Base-by-base conservation (phyloP, 768 basidiomycete species). In the Botryobasidium botryosum region DNA sequence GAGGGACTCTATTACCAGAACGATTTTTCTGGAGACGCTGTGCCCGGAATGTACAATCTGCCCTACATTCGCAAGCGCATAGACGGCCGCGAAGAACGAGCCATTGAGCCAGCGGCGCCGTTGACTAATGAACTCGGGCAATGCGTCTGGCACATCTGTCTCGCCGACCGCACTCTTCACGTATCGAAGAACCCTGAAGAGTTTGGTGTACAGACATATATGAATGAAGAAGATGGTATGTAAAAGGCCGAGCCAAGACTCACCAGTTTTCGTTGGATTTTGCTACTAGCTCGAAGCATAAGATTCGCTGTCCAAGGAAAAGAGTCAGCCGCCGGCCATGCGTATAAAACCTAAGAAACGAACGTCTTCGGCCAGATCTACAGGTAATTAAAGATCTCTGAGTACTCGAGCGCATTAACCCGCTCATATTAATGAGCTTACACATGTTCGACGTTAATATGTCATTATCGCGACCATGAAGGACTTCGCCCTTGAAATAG, bases 61-160 rank as follows among this genome's bases (percentile, higher is more conserved):
- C 5, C 81, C 74, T 35, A 74, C 68, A 62, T 97, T 90, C 3
- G 84, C 83, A 36, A 96, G 74, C 2, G 92, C 83, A 61, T 96
- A 99, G 5, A 86, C 79, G 4, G 85, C 80, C 5, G 90, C 91
- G 54, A 96, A 96, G 64, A 96, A 87, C 1, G 86, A 91, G 1
- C 92, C 91, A 51, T 85, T 84, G 3, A 85, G 68, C 82, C 79
- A 91, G 52, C 88, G 75, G 40, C 88, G 71, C 5, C 90, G 77
- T 55, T 96, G 92, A 47, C 72, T 71, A 57, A 94, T 96, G 58
- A 94, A 96, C 61, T 96, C 92, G 3, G 90, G 77, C 13, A 94
- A 71, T 1, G 75, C 55, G 44, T 67, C 65, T 2, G 67, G 67
- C 12, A 65, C 65, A 49, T 69, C 67, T 1, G 67, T 69, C 52